These are phyloP conservation scores for Pisolithus sp. DNA, from an alignment of 768 basidiomycete genomes.

Conservation along the genomic window DNA sequence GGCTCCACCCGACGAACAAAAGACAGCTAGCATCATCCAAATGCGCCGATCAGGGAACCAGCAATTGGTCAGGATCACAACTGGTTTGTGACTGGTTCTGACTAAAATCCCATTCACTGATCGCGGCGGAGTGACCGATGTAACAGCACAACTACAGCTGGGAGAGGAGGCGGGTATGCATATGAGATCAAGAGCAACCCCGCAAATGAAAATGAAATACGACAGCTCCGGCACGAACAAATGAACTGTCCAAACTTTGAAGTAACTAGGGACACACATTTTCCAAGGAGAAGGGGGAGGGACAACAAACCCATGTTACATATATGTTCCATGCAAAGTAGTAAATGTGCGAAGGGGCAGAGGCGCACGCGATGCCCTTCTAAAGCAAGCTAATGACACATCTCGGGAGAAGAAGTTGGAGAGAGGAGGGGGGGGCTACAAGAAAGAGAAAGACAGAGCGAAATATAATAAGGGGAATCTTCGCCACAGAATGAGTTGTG, in stretches of 20 bases:
- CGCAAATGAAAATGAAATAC: not conserved
- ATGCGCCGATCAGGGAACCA: too few relatives aligned
- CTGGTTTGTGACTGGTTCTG: too few relatives aligned
- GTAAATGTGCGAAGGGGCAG: not conserved
- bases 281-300: not conserved
- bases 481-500: not conserved
- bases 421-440: not conserved
- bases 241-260: not conserved
- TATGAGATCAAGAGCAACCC: too few relatives aligned
- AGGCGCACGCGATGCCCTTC: not conserved
- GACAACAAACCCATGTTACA: slow-evolving; percentile 1
- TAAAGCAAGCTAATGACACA: slow-evolving; percentile 1
- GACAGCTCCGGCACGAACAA: not conserved
- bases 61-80: too few relatives aligned
- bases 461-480: not conserved
- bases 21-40: too few relatives aligned
- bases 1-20: too few relatives aligned
- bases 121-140: too few relatives aligned
- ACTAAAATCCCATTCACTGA: too few relatives aligned
- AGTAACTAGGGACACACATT: slow-evolving; percentile 1
- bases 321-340: not conserved
- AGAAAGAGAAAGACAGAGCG: not conserved
- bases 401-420: not conserved
- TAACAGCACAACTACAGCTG: too few relatives aligned
- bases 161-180: too few relatives aligned